Evolutionary conservation across 129 eudicot genomes (phyloP).

Genomic region (Tanacetum coccineum): DNA sequence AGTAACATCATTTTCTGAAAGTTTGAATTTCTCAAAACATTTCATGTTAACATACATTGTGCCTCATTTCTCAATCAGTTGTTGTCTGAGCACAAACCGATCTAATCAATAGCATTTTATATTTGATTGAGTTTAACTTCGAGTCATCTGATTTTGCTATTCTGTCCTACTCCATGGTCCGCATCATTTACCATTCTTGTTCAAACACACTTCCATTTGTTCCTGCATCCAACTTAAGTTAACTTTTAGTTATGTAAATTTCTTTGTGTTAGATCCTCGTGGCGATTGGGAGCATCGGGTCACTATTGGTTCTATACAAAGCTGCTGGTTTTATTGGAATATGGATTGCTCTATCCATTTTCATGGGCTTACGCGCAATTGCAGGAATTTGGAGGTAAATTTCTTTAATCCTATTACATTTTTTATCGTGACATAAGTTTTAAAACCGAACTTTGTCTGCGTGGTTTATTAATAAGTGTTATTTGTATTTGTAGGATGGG

Average conservation of each 20-base stretch:
- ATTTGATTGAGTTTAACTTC: conserved; percentile 77
- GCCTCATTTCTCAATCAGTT: conserved; percentile 34
- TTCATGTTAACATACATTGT: background rate
- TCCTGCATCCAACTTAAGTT: background rate
- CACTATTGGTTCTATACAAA: conserved; percentile 42
- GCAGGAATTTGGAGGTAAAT: conserved; percentile 84
- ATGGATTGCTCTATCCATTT: conserved; percentile 78
- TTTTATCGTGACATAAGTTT: background rate
- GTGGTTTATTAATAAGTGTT: background rate
- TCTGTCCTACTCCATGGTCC: conserved; percentile 87
- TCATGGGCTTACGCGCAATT: conserved; percentile 60
- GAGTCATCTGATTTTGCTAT: conserved; percentile 79
- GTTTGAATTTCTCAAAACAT: background rate
- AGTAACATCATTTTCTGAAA: background rate
- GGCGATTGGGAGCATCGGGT: conserved; percentile 57
- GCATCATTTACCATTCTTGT: conserved; percentile 2
- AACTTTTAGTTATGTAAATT: background rate
- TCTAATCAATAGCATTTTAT: conserved; percentile 69
- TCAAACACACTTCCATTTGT: background rate
- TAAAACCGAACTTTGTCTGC: background rate
- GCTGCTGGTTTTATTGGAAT: conserved; percentile 65
- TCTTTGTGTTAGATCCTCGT: conserved; percentile 51
- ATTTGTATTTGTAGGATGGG: conserved; percentile 56
- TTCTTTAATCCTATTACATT: background rate
- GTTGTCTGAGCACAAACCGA: conserved; percentile 82